Conservation (phyloP, 164 flowering plant genomes). For the Houttuynia cordata region DNA sequence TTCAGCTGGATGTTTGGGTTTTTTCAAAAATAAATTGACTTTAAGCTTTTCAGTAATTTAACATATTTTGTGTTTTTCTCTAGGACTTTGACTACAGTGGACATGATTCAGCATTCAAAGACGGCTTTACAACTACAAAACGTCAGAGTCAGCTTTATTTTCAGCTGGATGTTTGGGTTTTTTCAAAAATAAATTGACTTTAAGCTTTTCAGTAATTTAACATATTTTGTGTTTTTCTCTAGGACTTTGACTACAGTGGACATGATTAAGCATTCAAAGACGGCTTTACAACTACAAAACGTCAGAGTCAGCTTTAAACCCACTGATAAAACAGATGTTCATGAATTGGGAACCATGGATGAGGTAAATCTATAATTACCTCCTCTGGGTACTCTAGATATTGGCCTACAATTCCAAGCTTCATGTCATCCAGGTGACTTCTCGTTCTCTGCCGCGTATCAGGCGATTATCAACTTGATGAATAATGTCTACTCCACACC, state of each 20-base stretch:
- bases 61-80: constrained; percentile 1
- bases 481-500: constrained; percentile 57
- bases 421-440: not conserved
- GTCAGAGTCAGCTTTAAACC: constrained; percentile 80
- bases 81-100: constrained; percentile 76
- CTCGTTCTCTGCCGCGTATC: constrained; percentile 2
- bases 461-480: constrained; percentile 55
- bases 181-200: too few species aligned
- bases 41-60: too few species aligned
- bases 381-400: not conserved
- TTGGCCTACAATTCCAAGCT: not conserved
- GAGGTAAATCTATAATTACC: constrained; percentile 29
- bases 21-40: too few species aligned
- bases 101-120: constrained; percentile 89
- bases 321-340: constrained; percentile 62
- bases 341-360: constrained; percentile 75
- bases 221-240: constrained; percentile 1
- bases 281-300: constrained; percentile 55
- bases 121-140: constrained; percentile 60
- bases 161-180: too few species aligned
- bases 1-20: too few species aligned
- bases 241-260: constrained; percentile 75
- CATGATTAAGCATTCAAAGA: constrained; percentile 93
- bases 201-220: too few species aligned
- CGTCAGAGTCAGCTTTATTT: constrained; percentile 71